Conservation (phyloP, 176 grass and related monocot species). For the Oryza brachyantha region DNA sequence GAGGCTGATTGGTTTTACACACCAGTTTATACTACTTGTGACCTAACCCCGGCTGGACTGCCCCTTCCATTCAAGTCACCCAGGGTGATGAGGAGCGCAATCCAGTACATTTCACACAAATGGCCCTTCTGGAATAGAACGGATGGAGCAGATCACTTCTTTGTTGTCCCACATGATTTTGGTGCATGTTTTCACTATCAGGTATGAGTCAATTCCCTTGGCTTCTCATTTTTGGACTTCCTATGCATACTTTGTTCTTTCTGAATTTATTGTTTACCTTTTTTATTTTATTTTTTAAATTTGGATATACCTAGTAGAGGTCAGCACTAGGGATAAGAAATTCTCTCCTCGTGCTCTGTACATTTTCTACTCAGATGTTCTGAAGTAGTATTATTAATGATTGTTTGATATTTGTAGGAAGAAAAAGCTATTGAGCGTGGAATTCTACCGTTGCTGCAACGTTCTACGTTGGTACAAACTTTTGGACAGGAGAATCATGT, state of each 20-base stretch:
- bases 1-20: slow-evolving; percentile 98
- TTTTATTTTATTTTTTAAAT: no score
- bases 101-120: slow-evolving; percentile 73
- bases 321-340: background rate
- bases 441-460: slow-evolving; percentile 72
- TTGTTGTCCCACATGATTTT: slow-evolving; percentile 95
- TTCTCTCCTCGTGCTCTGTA: background rate
- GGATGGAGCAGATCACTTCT: slow-evolving; percentile 90
- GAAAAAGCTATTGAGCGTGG: slow-evolving; percentile 90
- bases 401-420: slow-evolving; percentile 50
- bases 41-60: slow-evolving; percentile 74
- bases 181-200: slow-evolving; percentile 95
- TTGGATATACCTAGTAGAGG: background rate
- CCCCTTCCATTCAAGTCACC: slow-evolving; percentile 91
- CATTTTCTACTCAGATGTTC: background rate
- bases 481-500: slow-evolving; percentile 97
- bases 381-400: background rate
- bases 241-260: background rate
- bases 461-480: slow-evolving; percentile 86
- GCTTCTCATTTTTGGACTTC: background rate
- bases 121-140: slow-evolving; percentile 93
- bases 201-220: slow-evolving; percentile 6
- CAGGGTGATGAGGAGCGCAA: slow-evolving; percentile 89
- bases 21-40: slow-evolving; percentile 90
- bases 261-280: background rate